Evolutionary conservation across 768 basidiomycete species (phyloP).

Genomic region (Harrya chromipes): DNA sequence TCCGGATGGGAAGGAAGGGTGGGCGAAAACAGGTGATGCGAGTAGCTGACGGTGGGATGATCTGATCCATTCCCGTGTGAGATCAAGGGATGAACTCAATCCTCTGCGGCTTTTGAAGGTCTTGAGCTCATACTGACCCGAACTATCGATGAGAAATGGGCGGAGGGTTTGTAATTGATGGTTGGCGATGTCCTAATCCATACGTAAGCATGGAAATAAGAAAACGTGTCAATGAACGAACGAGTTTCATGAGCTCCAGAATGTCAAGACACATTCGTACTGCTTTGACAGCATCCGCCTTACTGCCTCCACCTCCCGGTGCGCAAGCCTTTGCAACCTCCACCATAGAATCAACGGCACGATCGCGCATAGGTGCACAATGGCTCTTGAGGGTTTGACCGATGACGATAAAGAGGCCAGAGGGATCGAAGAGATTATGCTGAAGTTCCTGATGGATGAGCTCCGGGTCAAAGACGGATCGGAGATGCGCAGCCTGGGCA

Average conservation of each 20-base stretch:
- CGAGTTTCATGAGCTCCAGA: constrained; percentile 93
- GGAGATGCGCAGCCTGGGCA: constrained; percentile 64
- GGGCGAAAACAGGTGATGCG: constrained; percentile 39
- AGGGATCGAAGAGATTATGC: constrained; percentile 74
- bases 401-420: constrained; percentile 72
- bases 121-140: constrained; percentile 76
- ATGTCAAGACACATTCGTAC: constrained; percentile 85
- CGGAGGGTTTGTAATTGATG: constrained; percentile 92
- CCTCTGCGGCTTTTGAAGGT: constrained; percentile 65
- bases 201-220: constrained; percentile 19
- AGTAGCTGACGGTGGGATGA: constrained; percentile 48
- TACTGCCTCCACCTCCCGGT: constrained; percentile 51
- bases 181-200: constrained; percentile 85
- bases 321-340: constrained; percentile 58
- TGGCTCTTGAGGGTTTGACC: constrained; percentile 83
- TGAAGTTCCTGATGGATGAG: constrained; percentile 81
- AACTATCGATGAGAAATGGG: constrained; percentile 80
- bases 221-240: constrained; percentile 39
- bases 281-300: constrained; percentile 65
- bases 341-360: constrained; percentile 81
- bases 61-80: constrained; percentile 66
- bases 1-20: constrained; percentile 43
- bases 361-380: constrained; percentile 92
- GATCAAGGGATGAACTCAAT: constrained; percentile 41
- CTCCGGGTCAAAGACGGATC: constrained; percentile 75